Percentiles rank a stretch among this genome's conserved stretches.
Evolutionary conservation across 257 asterid genomes (phyloP).

Genomic region (Solanum piurae): DNA sequence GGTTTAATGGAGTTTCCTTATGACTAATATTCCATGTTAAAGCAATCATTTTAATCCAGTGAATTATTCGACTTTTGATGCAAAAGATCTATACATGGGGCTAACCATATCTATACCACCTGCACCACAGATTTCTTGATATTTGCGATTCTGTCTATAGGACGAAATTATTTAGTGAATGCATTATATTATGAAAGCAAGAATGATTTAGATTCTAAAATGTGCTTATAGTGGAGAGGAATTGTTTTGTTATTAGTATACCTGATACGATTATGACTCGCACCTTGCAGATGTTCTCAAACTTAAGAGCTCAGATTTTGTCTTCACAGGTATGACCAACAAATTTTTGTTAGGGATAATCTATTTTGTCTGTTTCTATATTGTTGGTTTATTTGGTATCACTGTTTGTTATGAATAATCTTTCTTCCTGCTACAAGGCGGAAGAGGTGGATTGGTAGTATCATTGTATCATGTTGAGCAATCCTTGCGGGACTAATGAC

Average conservation of each 20-base stretch:
- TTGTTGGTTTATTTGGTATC: neutral
- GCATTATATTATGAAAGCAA: neutral
- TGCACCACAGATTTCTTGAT: neutral
- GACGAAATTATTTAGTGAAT: neutral
- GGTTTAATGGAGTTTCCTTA: neutral
- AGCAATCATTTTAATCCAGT: neutral
- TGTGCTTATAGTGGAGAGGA: neutral
- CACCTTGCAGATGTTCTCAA: conserved; percentile 69
- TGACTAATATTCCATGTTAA: neutral
- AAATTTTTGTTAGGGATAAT: neutral
- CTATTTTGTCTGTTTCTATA: neutral
- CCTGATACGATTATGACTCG: neutral
- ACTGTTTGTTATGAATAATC: neutral
- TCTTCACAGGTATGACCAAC: conserved; percentile 60
- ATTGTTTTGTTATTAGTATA: neutral
- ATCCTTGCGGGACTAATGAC: neutral
- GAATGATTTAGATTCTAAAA: neutral
- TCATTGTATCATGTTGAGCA: neutral
- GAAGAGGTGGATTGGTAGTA: neutral
- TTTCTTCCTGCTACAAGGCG: neutral
- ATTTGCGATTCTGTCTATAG: neutral
- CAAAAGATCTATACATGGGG: neutral
- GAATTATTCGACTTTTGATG: neutral
- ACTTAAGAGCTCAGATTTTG: conserved; percentile 79
- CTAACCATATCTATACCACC: neutral